Evolutionary conservation across 2,329 filamentous ascomycete genomes (phyloP).

Genomic region (Curvularia verruculosa): DNA sequence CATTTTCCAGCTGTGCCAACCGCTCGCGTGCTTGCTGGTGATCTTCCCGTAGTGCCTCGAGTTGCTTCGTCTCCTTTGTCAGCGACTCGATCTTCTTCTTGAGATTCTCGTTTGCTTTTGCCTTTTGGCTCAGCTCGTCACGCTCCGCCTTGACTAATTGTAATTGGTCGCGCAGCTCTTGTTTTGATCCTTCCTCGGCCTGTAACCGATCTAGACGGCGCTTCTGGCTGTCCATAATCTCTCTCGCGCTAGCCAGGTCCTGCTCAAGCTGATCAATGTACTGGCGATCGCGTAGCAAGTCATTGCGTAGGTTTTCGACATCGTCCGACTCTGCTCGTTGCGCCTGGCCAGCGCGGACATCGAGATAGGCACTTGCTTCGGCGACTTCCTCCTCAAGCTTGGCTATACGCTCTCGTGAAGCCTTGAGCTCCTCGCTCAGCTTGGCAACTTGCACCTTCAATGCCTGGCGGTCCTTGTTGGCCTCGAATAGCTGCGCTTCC

Average conservation of each 20-base stretch:
- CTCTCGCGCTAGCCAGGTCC: conserved; percentile 53
- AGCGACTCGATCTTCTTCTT: conserved; percentile 60
- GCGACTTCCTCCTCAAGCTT: conserved; percentile 57
- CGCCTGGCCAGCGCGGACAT: conserved; percentile 48
- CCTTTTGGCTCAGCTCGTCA: conserved; percentile 56
- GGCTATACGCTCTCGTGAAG: conserved; percentile 50
- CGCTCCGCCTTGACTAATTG: conserved; percentile 57
- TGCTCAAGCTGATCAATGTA: conserved; percentile 58
- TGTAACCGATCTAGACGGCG: conserved; percentile 53
- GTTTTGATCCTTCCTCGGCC: conserved; percentile 52
- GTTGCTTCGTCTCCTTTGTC: conserved; percentile 55
- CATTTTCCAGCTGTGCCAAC: conserved; percentile 52
- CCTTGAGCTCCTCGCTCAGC: conserved; percentile 52
- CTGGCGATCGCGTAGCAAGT: conserved; percentile 54
- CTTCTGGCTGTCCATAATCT: conserved; percentile 54
- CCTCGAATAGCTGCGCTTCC: conserved; percentile 57
- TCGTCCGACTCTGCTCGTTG: conserved; percentile 51
- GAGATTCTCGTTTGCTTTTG: conserved; percentile 59
- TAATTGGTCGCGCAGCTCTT: conserved; percentile 58
- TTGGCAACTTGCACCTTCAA: conserved; percentile 50
- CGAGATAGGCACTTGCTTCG: conserved; percentile 54
- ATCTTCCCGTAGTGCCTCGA: conserved; percentile 53
- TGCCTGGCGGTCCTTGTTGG: conserved; percentile 54
- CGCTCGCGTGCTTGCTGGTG: conserved; percentile 53
- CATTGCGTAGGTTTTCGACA: conserved; percentile 52